Evolutionary conservation across 192 early-diverging fungal species (phyloP).

Genomic region (Polychytrium aggregatum): DNA sequence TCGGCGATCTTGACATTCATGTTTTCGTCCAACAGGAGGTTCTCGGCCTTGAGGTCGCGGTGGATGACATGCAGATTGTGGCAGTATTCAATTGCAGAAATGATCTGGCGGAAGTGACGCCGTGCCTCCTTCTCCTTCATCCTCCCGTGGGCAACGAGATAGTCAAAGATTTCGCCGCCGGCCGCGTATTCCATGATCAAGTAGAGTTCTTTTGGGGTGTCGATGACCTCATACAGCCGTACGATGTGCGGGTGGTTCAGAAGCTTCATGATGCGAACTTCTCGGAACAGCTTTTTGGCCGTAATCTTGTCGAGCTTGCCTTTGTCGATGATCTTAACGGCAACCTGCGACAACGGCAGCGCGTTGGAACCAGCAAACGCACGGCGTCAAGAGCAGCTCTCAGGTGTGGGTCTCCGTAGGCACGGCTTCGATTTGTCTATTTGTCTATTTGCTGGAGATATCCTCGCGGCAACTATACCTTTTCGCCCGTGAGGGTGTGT

Average conservation of each 20-base stretch:
- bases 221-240: slow-evolving; percentile 53
- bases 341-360: slow-evolving; percentile 23
- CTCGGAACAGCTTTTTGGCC: slow-evolving; percentile 47
- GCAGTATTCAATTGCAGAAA: slow-evolving; percentile 46
- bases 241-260: slow-evolving; percentile 48
- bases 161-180: slow-evolving; percentile 54
- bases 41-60: slow-evolving; percentile 49
- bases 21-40: slow-evolving; percentile 42
- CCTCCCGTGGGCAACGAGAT: slow-evolving; percentile 48
- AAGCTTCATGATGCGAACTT: slow-evolving; percentile 53
- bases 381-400: too few relatives aligned
- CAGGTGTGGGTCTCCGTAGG: too few relatives aligned
- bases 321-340: slow-evolving; percentile 54
- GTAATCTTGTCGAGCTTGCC: slow-evolving; percentile 44
- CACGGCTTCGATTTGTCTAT: too few relatives aligned
- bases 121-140: slow-evolving; percentile 59
- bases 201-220: slow-evolving; percentile 49
- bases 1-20: slow-evolving; percentile 59
- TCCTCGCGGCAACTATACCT: slow-evolving; percentile 22
- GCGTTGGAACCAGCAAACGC: too few relatives aligned
- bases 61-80: slow-evolving; percentile 45
- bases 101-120: slow-evolving; percentile 41
- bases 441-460: too few relatives aligned
- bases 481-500: slow-evolving; percentile 42
- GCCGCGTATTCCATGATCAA: slow-evolving; percentile 50